Base-by-base conservation (phyloP, 129 eudicot species). In the Flaveria bidentis region DNA sequence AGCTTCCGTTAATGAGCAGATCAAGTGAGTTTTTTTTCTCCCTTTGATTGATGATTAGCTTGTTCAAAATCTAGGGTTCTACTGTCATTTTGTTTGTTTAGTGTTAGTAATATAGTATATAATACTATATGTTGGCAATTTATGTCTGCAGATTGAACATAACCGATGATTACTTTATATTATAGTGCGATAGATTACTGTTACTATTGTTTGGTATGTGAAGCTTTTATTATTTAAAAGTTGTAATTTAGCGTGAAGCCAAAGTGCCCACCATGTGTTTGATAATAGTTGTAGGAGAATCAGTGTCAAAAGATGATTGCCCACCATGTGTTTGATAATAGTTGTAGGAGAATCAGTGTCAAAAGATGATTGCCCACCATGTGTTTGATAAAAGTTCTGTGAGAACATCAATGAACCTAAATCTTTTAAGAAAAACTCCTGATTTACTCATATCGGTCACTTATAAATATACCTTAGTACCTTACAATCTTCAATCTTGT, bases 1-100 rank as follows among this genome's bases (percentile, higher is more conserved):
- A 72, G 85, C 92, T 53, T 87, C 88, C 53, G 82, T 93, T 61
- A 93, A 93, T 44, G 97, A 88, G 76, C 98, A 93, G 75, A 93
- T 93, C 82, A 93, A 90, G 98, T 93, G 26, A 26, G 88, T 64
- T 53, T 60, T 60, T 4, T n/a, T 20, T 20, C 22, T 0, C 8
- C 23, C 6, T 23, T 50, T 17, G 5, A 2, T 9, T 62, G 12
- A 11, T 3, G 14, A 15, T 25, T 41, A 9, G 44, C 46, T 16
- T 41, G 11, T 12, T 50, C 44, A 4, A 42, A 22, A 13, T 25
- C 17, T 11, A 6, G 60, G 23, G 12, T 75, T 63, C 62, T 50
- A 46, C 49, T 62, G 18, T 11, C 25, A 15, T 13, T 39, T 41
- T 13, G 8, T 5, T 13, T 39, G 51, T 28, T 30, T 50, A 9